Conservation (phyloP, 1,139 yeast species). For the Geotrichum australiense region DNA sequence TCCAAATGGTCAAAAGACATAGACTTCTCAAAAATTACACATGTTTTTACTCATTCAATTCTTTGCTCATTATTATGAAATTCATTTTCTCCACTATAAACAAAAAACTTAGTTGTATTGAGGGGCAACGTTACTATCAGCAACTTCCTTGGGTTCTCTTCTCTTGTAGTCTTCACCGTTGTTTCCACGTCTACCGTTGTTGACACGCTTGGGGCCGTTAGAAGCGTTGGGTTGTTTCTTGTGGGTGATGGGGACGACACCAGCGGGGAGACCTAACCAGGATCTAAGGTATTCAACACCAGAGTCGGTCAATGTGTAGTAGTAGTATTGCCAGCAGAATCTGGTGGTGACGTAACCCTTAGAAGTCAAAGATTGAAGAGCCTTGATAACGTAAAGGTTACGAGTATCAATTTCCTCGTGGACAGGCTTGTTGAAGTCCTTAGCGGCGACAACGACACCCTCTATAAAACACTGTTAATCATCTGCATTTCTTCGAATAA, state of each 20-base stretch:
- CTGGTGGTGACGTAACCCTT: constrained; percentile 99
- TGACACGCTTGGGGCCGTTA: constrained; percentile 40
- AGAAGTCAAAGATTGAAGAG: constrained; percentile 97
- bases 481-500: not conserved
- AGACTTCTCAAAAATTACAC: not conserved
- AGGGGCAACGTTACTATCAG: constrained; percentile 32
- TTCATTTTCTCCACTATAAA: too few relatives aligned
- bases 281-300: constrained; percentile 98
- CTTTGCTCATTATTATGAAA: constrained; percentile 2
- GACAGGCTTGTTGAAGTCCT: constrained; percentile 95
- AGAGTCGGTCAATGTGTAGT: constrained; percentile 99
- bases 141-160: constrained; percentile 33
- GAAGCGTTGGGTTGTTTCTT: constrained; percentile 90
- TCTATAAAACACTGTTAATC: constrained; percentile 40
- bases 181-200: constrained; percentile 33
- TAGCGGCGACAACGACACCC: constrained; percentile 99
- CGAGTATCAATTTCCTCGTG: constrained; percentile 98
- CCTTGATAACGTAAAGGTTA: constrained; percentile 98
- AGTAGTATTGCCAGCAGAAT: constrained; percentile 99
- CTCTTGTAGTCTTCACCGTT: constrained; percentile 41
- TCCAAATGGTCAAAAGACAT: too few relatives aligned
- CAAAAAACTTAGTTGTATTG: constrained; percentile 26
- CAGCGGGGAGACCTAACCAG: constrained; percentile 98
- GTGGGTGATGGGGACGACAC: constrained; percentile 97
- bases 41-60: constrained; percentile 5